Base-by-base conservation (phyloP, 257 asterid genomes). In the Lycium ferocissimum region DNA sequence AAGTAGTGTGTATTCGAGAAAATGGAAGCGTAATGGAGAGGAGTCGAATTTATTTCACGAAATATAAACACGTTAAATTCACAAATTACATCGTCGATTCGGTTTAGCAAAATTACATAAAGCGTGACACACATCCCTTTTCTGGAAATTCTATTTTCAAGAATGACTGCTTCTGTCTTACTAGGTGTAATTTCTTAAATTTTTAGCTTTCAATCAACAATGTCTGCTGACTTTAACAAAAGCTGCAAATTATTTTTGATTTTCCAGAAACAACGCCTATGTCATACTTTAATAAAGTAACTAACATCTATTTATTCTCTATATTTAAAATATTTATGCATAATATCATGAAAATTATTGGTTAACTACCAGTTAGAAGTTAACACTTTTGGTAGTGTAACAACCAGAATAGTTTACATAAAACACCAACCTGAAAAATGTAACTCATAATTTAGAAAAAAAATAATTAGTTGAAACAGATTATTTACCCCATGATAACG, bases 321-420 rank as follows among this genome's bases (percentile, higher is more conserved):
- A 22, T 49, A 1, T 49, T 20, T 47, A 26, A 26, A 45, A 9
- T 49, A n/a, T 45, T 22, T 75, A 47, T 13, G 43, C 43, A 22
- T 20, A 45, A 9, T 45, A 47, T n/a, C 2, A 73, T 26, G 81
- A 49, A 20, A 49, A 75, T 10, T 22, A 81, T 40, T 81, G 84
- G 61, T 81, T 17, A 81, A 20, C 65, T 9, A 83, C 15, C 45
- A 10, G 45, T 14, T 8, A 20, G 38, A 40, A 57, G 38, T 40
- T 10, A 63, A 15, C 56, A 43, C 6, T 81, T 15, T 47, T 40
- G n/a, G 75, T 53, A 81, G 84, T 81, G 84, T 61, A 81, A 63
- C 71, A 61, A 61, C 38, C 84, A 58, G 2, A 81, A 26, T 81
- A n/a, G 11, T 61, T 65, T 59, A 81, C 11, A 26, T 26, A 26